Conservation (phyloP, 495 filamentous ascomycete genomes). For the Darksidea phi region DNA sequence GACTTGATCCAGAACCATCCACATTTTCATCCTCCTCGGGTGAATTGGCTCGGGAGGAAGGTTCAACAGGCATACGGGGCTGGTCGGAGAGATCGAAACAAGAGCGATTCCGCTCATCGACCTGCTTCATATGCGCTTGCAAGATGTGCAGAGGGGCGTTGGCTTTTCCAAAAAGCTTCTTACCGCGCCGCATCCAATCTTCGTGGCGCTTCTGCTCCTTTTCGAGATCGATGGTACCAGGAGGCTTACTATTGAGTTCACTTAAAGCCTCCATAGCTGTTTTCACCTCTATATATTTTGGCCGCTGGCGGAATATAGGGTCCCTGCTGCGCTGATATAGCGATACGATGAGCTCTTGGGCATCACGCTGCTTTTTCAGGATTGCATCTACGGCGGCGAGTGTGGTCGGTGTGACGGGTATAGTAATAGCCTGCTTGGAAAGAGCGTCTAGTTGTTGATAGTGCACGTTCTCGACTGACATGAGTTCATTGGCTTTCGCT, state of each 20-base stretch:
- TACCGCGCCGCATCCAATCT: conserved; percentile 98
- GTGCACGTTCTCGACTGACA: conserved; percentile 82
- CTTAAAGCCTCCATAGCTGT: conserved; percentile 84
- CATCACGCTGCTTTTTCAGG: conserved; percentile 92
- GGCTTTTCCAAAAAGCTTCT: conserved; percentile 97
- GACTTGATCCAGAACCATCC: conserved; percentile 54
- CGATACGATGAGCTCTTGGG: conserved; percentile 78
- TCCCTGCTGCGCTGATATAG: conserved; percentile 75
- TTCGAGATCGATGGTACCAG: conserved; percentile 87
- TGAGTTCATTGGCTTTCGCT: conserved; percentile 87
- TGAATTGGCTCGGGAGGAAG: conserved; percentile 79
- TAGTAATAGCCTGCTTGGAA: conserved; percentile 66
- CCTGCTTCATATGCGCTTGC: conserved; percentile 89
- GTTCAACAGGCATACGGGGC: conserved; percentile 86
- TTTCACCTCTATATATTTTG: conserved; percentile 85
- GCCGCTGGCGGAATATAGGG: conserved; percentile 71
- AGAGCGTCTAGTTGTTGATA: conserved; percentile 93
- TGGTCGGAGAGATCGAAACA: conserved; percentile 94
- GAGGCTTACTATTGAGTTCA: conserved; percentile 86
- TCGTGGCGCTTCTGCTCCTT: conserved; percentile 94
- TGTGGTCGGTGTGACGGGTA: conserved; percentile 81
- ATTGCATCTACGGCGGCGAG: conserved; percentile 84
- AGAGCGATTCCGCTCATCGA: conserved; percentile 78
- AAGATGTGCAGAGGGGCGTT: conserved; percentile 96
- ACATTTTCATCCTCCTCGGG: conserved; percentile 64